These are phyloP conservation scores for Moesziomyces parantarcticus DNA, from an alignment of 1,284 basidiomycete genomes.

Conservation along the genomic window DNA sequence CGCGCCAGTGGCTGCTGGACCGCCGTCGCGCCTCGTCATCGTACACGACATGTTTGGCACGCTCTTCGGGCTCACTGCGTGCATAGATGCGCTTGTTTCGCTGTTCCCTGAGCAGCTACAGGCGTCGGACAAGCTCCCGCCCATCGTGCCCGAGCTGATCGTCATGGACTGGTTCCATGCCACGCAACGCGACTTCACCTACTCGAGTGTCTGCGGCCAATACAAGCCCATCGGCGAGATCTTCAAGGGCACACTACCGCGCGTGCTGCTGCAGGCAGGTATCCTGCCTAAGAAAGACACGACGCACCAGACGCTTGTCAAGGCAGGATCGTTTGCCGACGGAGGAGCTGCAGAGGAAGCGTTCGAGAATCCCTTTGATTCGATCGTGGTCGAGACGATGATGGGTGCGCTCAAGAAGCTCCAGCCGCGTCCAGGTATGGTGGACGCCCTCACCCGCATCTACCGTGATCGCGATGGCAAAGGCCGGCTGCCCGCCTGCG, in stretches of 20 bases:
- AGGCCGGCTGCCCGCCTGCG: constrained; percentile 21
- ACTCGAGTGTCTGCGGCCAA: constrained; percentile 45
- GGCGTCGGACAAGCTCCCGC: constrained; percentile 23
- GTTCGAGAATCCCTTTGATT: constrained; percentile 36
- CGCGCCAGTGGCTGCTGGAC: constrained; percentile 6
- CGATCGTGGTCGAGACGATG: constrained; percentile 38
- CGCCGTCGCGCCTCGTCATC: constrained; percentile 39
- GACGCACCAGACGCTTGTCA: constrained; percentile 13
- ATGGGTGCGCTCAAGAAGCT: constrained; percentile 52
- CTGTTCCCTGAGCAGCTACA: constrained; percentile 47
- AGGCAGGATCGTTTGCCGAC: constrained; percentile 35
- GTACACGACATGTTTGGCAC: constrained; percentile 64
- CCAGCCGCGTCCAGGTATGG: constrained; percentile 54
- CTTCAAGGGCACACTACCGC: constrained; percentile 53
- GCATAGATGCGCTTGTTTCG: constrained; percentile 41
- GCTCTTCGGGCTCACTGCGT: constrained; percentile 48
- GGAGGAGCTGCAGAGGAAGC: constrained; percentile 35
- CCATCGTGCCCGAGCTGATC: constrained; percentile 53
- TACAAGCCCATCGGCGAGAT: constrained; percentile 55
- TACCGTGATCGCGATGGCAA: constrained; percentile 49
- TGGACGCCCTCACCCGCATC: constrained; percentile 47
- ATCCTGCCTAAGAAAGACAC: constrained; percentile 31
- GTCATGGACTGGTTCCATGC: constrained; percentile 64
- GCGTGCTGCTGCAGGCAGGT: constrained; percentile 55
- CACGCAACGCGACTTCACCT: constrained; percentile 57